Evolutionary conservation across 2,329 filamentous ascomycete species (phyloP).

Genomic region (Nemania abortiva): DNA sequence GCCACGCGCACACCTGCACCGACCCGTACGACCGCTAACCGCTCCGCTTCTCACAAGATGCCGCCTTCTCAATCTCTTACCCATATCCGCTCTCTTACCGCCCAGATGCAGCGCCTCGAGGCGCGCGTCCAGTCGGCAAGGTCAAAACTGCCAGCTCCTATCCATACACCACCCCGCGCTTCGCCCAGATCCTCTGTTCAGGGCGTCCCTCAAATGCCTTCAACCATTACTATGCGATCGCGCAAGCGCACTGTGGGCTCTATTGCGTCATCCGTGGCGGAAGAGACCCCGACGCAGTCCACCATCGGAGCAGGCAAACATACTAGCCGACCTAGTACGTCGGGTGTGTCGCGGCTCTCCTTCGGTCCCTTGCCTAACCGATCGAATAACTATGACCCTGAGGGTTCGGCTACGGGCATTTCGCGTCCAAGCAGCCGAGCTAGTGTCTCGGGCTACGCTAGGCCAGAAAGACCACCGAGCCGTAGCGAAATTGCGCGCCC

Average conservation of each 20-base stretch:
- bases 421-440: slow-evolving; percentile 81
- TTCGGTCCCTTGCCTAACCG: slow-evolving; percentile 72
- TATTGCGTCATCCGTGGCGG: slow-evolving; percentile 62
- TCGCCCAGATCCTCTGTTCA: slow-evolving; percentile 74
- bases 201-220: slow-evolving; percentile 60
- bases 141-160: slow-evolving; percentile 89
- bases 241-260: slow-evolving; percentile 75
- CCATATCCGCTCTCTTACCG: slow-evolving; percentile 93
- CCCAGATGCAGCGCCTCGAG: slow-evolving; percentile 97
- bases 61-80: slow-evolving; percentile 79
- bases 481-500: slow-evolving; percentile 71
- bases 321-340: slow-evolving; percentile 70
- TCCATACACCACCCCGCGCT: slow-evolving; percentile 79
- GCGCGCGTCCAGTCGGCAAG: slow-evolving; percentile 91
- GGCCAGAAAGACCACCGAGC: slow-evolving; percentile 65
- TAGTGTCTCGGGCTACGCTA: slow-evolving; percentile 61
- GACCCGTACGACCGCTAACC: slow-evolving; percentile 61
- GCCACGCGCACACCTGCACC: slow-evolving; percentile 61
- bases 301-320: slow-evolving; percentile 60
- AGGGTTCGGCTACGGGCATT: slow-evolving; percentile 56
- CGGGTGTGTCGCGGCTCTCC: slow-evolving; percentile 72
- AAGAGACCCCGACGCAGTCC: slow-evolving; percentile 65
- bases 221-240: slow-evolving; percentile 74
- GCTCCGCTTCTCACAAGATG: slow-evolving; percentile 62
- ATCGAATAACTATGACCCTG: slow-evolving; percentile 57